A percentile compares a stretch with the other conserved stretches of the same genome.
phyloP scores from a whole-genome alignment of 2,329 filamentous ascomycete species.

The Karstenula rhodostoma region DNA sequence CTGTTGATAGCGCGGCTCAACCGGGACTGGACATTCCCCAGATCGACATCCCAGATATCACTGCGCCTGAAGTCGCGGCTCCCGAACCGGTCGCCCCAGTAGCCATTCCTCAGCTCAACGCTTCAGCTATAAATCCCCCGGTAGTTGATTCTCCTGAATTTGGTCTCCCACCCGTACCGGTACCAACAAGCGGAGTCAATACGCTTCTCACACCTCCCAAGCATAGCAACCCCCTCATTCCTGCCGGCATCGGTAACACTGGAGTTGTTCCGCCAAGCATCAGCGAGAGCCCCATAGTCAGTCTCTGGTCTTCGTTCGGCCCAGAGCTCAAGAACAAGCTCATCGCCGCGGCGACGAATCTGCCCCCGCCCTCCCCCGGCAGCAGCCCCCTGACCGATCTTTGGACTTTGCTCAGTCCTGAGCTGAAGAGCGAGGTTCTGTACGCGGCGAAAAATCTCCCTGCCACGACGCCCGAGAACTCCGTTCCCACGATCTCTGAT shows the following conservation, averaged over 20 bases:
- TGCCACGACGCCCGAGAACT: background rate
- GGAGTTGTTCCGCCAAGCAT: slow-evolving; percentile 3
- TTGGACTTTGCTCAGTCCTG: slow-evolving; percentile 13
- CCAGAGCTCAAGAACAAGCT: slow-evolving; percentile 13
- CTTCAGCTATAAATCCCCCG: background rate
- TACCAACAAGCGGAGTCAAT: background rate
- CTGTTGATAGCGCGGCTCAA: background rate
- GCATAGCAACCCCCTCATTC: background rate
- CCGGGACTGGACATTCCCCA: background rate
- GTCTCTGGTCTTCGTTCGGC: slow-evolving; percentile 15
- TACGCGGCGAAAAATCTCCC: slow-evolving; percentile 7
- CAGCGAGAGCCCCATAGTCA: slow-evolving; percentile 1
- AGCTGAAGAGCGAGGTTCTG: slow-evolving; percentile 12
- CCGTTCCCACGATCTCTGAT: slow-evolving; percentile 8
- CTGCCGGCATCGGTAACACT: slow-evolving; percentile 1
- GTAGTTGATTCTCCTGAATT: background rate
- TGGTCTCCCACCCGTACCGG: background rate
- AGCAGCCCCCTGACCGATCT: slow-evolving; percentile 4
- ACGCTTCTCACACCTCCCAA: background rate
- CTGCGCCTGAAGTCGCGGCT: background rate
- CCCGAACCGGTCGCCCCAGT: background rate
- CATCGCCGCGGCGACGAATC: slow-evolving; percentile 8
- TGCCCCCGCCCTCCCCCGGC: background rate
- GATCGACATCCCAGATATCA: background rate
- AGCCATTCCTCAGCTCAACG: background rate